Conservation (phyloP, 768 basidiomycete species). For the Tricholomella constricta region DNA sequence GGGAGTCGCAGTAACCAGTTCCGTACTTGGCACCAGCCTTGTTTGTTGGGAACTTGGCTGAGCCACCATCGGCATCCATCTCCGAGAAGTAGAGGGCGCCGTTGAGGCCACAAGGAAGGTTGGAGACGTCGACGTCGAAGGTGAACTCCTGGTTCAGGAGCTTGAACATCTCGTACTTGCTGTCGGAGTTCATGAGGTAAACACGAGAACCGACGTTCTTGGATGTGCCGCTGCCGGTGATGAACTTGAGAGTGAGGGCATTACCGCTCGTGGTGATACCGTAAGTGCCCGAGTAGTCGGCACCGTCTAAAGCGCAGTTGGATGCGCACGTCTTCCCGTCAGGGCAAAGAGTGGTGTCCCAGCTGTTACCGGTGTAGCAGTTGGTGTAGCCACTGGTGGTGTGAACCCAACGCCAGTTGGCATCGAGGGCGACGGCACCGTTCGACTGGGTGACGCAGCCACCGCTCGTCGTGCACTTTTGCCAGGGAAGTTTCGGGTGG, state of each 20-base stretch:
- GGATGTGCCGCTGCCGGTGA: slow-evolving; percentile 33
- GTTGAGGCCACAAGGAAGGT: too few species aligned
- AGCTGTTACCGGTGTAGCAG: slow-evolving; percentile 59
- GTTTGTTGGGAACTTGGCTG: slow-evolving; percentile 47
- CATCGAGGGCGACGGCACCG: slow-evolving; percentile 48
- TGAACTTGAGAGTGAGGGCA: slow-evolving; percentile 50
- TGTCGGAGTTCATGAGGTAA: slow-evolving; percentile 52
- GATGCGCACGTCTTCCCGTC: slow-evolving; percentile 47
- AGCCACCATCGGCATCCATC: slow-evolving; percentile 63
- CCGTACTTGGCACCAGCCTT: slow-evolving; percentile 53
- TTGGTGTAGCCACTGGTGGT: slow-evolving; percentile 37
- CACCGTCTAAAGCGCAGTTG: slow-evolving; percentile 46
- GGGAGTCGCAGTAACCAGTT: slow-evolving; percentile 45
- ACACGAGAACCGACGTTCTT: slow-evolving; percentile 45
- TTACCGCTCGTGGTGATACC: slow-evolving; percentile 52
- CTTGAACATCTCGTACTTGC: slow-evolving; percentile 35
- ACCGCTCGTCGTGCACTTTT: slow-evolving; percentile 50
- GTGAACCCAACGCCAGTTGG: too few species aligned
- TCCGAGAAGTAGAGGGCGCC: slow-evolving; percentile 63
- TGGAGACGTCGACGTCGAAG: too few species aligned
- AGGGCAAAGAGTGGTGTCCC: slow-evolving; percentile 54
- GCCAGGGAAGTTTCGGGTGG: too few species aligned
- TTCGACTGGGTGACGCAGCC: slow-evolving; percentile 39
- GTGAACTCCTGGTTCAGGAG: too few species aligned
- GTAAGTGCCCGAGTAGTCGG: slow-evolving; percentile 51